Base-by-base conservation (phyloP, 2,329 filamentous ascomycete genomes). In the Hymenoscyphus fraxineus region DNA sequence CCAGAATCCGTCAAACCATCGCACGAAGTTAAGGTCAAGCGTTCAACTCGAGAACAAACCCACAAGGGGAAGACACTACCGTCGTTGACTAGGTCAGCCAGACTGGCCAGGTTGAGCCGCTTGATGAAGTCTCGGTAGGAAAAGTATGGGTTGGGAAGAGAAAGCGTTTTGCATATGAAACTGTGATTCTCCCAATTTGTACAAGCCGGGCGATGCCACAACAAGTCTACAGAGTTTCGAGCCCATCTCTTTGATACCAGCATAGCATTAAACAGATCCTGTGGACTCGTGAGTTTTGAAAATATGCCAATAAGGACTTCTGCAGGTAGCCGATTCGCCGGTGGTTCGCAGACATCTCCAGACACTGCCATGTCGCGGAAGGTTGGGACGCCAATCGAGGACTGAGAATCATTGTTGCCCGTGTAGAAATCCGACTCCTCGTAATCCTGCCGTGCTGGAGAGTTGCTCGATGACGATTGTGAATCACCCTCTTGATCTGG, bases 221-320 rank as follows among this genome's bases (percentile, higher is more conserved):
- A 83, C 69, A 97, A 84, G 68, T 95, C 94, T 70, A 98, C 95
- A 60, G 91, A 89, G 75, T 97, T 97, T 68, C 90, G 84, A 35
- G 95, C 91, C 95, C 95, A 99, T 67, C 89, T 87, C 77, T 93
- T 93, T 74, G 89, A 97, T n/a, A 97, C 93, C 69, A 95, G 82
- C 91, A 98, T 93, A 78, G 91, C 96, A 77, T 88, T 89, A 70
- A 92, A 85, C 71, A 97, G 84, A 74, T 99, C 94, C 56, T 82
- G 80, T 1, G 93, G 85, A 13, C 85, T 86, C 72, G 83, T 88
- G 64, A 99, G 85, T 77, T 93, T 95, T 41, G 91, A 83, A 78
- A 99, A 97, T 73, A 98, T 89, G 77, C 88, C 86, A 73, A 99
- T 97, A 75, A 98, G 87, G 67, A 99, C 90, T 81, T 99, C 95